These are phyloP conservation scores for Penicillium sp. DNA, from an alignment of 2,329 filamentous ascomycete genomes.

Conservation along the genomic window DNA sequence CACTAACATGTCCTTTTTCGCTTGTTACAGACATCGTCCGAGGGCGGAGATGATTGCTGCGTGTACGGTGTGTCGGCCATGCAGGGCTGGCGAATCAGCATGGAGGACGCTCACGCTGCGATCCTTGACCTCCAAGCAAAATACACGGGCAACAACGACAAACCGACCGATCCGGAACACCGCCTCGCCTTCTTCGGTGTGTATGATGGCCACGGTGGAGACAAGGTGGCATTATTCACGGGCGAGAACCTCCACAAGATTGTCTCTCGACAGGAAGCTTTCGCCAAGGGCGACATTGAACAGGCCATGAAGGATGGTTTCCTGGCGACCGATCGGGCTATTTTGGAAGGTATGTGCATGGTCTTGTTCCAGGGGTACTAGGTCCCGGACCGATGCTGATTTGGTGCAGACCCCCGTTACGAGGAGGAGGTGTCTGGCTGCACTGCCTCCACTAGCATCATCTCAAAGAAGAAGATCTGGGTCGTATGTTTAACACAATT, in stretches of 20 bases:
- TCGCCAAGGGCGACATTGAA: slow-evolving; percentile 86
- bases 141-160: slow-evolving; percentile 49
- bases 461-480: slow-evolving; percentile 89
- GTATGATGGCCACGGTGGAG: slow-evolving; percentile 95
- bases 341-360: slow-evolving; percentile 74
- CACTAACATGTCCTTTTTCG: slow-evolving; percentile 2
- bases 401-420: slow-evolving; percentile 78
- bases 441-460: slow-evolving; percentile 86
- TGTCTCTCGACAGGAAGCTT: slow-evolving; percentile 89
- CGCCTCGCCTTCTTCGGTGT: slow-evolving; percentile 95
- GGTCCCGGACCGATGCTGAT: slow-evolving; percentile 16
- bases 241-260: slow-evolving; percentile 94
- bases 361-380: not conserved
- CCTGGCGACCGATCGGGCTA: slow-evolving; percentile 90
- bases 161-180: slow-evolving; percentile 64
- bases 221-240: slow-evolving; percentile 91
- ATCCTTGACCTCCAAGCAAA: slow-evolving; percentile 79
- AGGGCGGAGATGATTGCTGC: slow-evolving; percentile 88
- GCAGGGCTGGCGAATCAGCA: slow-evolving; percentile 99
- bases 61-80: slow-evolving; percentile 95
- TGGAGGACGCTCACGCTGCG: slow-evolving; percentile 94
- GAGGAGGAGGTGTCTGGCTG: slow-evolving; percentile 98
- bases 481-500: slow-evolving; percentile 64
- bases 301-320: slow-evolving; percentile 98
- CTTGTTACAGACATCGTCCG: slow-evolving; percentile 70